These are phyloP conservation scores for Trifolium fragiferum DNA, from an alignment of 306 rosid genomes.

Conservation along the genomic window DNA sequence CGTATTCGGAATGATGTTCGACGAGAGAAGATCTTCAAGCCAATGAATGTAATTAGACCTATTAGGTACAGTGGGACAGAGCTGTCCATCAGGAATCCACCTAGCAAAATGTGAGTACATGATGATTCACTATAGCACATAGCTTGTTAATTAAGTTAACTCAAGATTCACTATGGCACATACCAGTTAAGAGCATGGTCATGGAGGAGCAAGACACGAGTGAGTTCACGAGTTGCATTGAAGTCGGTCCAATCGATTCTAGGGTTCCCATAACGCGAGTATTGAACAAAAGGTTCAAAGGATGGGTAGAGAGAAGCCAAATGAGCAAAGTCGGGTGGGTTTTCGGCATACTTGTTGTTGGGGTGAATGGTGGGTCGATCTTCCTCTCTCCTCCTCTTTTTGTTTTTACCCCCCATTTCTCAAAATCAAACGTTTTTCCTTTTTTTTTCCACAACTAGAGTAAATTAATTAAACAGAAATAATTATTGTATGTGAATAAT, in stretches of 20 bases:
- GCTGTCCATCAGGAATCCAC: slow-evolving; percentile 98
- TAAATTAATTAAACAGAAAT: too few species aligned
- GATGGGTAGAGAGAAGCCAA: slow-evolving; percentile 83
- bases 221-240: slow-evolving; percentile 85
- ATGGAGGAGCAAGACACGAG: slow-evolving; percentile 50
- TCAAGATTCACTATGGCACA: too few species aligned
- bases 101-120: slow-evolving; percentile 42
- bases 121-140: too few species aligned
- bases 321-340: slow-evolving; percentile 76
- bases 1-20: slow-evolving; percentile 60
- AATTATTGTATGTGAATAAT: too few species aligned
- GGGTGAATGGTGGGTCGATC: slow-evolving; percentile 57
- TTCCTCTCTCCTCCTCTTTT: slow-evolving; percentile 41
- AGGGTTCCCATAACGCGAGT: slow-evolving; percentile 48
- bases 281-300: slow-evolving; percentile 60
- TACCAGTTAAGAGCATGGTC: slow-evolving; percentile 50
- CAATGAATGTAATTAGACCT: slow-evolving; percentile 92
- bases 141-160: too few species aligned
- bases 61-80: slow-evolving; percentile 92
- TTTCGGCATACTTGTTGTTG: slow-evolving; percentile 73
- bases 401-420: slow-evolving; percentile 42
- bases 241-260: slow-evolving; percentile 78
- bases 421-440: neutral
- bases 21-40: slow-evolving; percentile 78
- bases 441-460: too few species aligned